These are phyloP conservation scores for Chaetothyriales sp. DNA, from an alignment of 2,329 filamentous ascomycete genomes.

Conservation along the genomic window DNA sequence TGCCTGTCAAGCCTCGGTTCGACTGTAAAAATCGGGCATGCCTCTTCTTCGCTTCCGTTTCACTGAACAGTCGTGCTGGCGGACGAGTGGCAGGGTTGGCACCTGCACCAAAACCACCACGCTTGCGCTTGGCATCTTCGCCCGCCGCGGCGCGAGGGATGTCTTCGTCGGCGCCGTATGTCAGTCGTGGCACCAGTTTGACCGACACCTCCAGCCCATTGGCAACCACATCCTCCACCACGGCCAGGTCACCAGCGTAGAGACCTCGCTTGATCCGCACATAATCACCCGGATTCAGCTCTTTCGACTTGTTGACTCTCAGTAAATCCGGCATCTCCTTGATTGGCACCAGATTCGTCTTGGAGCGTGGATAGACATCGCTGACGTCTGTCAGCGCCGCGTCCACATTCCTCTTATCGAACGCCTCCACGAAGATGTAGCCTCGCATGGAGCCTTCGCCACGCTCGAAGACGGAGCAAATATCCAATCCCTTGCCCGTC, in stretches of 20 bases:
- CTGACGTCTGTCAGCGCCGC: slow-evolving; percentile 68
- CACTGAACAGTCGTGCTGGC: slow-evolving; percentile 81
- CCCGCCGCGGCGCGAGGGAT: slow-evolving; percentile 25
- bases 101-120: slow-evolving; percentile 36
- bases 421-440: slow-evolving; percentile 88
- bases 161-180: slow-evolving; percentile 83
- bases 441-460: slow-evolving; percentile 70
- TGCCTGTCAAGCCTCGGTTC: slow-evolving; percentile 38
- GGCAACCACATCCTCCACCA: slow-evolving; percentile 81
- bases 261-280: slow-evolving; percentile 72
- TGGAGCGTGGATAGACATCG: slow-evolving; percentile 77
- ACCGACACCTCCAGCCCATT: slow-evolving; percentile 83
- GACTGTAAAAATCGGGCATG: slow-evolving; percentile 49
- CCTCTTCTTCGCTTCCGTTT: slow-evolving; percentile 78
- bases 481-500: slow-evolving; percentile 65
- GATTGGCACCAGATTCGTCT: slow-evolving; percentile 77
- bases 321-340: slow-evolving; percentile 98
- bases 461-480: slow-evolving; percentile 85
- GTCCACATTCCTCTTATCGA: slow-evolving; percentile 71
- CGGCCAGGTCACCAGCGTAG: slow-evolving; percentile 78
- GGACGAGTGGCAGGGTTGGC: slow-evolving; percentile 50
- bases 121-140: slow-evolving; percentile 61
- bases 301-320: slow-evolving; percentile 71
- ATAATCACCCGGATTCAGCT: slow-evolving; percentile 75
- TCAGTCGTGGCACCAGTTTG: slow-evolving; percentile 73